phyloP scores from a whole-genome alignment of 2,329 filamentous ascomycete species.

The Aspergillus awamori region DNA sequence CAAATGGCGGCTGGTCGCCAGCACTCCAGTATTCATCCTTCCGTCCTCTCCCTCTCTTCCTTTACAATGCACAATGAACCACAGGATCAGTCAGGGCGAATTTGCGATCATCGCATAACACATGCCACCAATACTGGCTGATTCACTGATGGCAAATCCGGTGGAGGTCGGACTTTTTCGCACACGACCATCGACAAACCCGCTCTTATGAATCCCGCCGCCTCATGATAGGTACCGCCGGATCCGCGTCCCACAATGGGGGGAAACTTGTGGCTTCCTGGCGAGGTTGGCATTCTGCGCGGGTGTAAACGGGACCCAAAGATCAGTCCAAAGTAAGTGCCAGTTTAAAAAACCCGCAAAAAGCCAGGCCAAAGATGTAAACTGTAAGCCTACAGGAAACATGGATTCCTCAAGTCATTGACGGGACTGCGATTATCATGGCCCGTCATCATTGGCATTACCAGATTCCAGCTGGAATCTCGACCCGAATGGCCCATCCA shows the following conservation, averaged over 20 bases:
- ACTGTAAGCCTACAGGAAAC: slow-evolving; percentile 2
- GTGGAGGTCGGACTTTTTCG: slow-evolving; percentile 13
- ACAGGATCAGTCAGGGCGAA: not conserved
- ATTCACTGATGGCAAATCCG: slow-evolving; percentile 15
- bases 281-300: slow-evolving; percentile 23
- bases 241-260: slow-evolving; percentile 35
- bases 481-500: not conserved
- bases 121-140: not conserved
- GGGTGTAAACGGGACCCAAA: slow-evolving; percentile 25
- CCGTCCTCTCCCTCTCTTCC: not conserved
- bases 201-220: slow-evolving; percentile 24
- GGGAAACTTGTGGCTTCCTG: slow-evolving; percentile 30
- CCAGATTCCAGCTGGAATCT: not conserved
- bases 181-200: slow-evolving; percentile 21
- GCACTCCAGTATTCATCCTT: not conserved
- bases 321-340: slow-evolving; percentile 14
- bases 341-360: slow-evolving; percentile 10
- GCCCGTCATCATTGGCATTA: not conserved
- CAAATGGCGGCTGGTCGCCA: slow-evolving; percentile 1
- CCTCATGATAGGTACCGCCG: slow-evolving; percentile 36
- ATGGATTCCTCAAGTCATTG: slow-evolving; percentile 5
- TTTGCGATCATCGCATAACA: not conserved
- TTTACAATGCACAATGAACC: not conserved
- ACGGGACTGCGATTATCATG: not conserved
- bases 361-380: slow-evolving; percentile 3